Base-by-base conservation (phyloP, 768 basidiomycete species). In the Lactarius sp. region DNA sequence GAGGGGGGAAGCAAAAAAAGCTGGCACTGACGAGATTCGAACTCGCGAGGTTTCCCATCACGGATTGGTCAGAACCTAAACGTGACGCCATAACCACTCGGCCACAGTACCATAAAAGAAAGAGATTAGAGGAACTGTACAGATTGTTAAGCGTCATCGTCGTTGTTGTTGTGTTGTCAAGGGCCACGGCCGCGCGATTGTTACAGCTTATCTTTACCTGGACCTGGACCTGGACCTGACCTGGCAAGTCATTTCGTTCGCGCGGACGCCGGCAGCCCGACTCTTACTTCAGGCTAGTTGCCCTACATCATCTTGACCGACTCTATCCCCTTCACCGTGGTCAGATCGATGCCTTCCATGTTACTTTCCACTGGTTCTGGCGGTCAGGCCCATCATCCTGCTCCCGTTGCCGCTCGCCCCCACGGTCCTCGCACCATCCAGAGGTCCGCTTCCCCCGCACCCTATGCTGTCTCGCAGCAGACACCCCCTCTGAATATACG, bases 51-150 rank as follows among this genome's bases (percentile, higher is more conserved):
- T 78, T 78, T 79, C 79, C 79, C 79, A 80, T 80, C 79, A 80
- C 79, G 80, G 79, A 75, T 75, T 75, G 70, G 71, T 52, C 47
- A 46, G 47, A 59, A 74, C 79, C 79, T 80, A 80, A 80, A 80
- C 80, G 80, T 81, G 79, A 80, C 79, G 79, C 79, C 79, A 78
- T 80, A 80, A 80, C 79, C 79, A 80, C 79, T 80, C 80, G 79
- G 79, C 79, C 80, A 80, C 79, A 80, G 77, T 81, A 78, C 79
- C 79, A 51, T 74, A 31, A 33, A 0, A 27, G 5, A 20, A 18
- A 0, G 1, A 1, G 9, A n/a, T 2, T 2, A 31, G 46, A 31
- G 31, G 27, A 33, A 27, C 22, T n/a, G 6, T 33, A 37, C 34
- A 27, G 14, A 31, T 27, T 18, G 14, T 6, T 7, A 2, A 42